Conservation (phyloP, 805 yeast genomes). For the Jamesozyma jinghongensis region DNA sequence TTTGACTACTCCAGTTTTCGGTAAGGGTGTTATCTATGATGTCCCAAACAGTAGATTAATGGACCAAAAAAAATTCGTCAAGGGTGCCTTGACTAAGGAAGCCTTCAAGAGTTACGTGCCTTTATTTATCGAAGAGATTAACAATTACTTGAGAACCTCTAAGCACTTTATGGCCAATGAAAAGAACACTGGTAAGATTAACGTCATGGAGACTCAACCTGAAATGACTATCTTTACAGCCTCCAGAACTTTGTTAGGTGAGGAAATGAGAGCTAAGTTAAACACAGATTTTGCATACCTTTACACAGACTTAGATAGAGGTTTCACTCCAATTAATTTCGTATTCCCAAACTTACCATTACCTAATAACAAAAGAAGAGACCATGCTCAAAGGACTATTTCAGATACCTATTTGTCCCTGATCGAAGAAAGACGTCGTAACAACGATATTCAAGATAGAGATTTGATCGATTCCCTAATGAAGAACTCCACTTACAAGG, state of each 20-base stretch:
- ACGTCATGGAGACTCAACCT: conserved; percentile 79
- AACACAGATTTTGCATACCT: conserved; percentile 76
- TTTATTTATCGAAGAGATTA: conserved; percentile 67
- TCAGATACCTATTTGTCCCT: conserved; percentile 72
- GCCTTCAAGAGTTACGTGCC: conserved; percentile 85
- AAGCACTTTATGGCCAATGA: conserved; percentile 38
- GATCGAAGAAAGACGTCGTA: conserved; percentile 61
- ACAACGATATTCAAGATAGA: conserved; percentile 71
- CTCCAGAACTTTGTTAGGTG: conserved; percentile 81
- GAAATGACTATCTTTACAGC: conserved; percentile 96
- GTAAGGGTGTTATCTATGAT: conserved; percentile 95
- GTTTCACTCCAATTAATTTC: conserved; percentile 92
- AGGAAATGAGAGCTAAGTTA: conserved; percentile 78
- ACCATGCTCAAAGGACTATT: conserved; percentile 75
- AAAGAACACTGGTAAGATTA: conserved; percentile 39
- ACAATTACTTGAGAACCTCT: conserved; percentile 51
- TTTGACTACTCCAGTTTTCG: conserved; percentile 98
- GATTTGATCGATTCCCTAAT: conserved; percentile 85
- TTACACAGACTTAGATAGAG: conserved; percentile 89
- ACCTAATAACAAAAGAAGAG: conserved; percentile 77
- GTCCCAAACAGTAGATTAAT: conserved; percentile 87
- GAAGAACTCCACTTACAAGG: conserved; percentile 78
- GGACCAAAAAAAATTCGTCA: conserved; percentile 98
- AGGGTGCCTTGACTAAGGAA: conserved; percentile 77
- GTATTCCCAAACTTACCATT: conserved; percentile 92